Conservation (phyloP, 1,139 yeast genomes). For the Citeromyces siamensis region DNA sequence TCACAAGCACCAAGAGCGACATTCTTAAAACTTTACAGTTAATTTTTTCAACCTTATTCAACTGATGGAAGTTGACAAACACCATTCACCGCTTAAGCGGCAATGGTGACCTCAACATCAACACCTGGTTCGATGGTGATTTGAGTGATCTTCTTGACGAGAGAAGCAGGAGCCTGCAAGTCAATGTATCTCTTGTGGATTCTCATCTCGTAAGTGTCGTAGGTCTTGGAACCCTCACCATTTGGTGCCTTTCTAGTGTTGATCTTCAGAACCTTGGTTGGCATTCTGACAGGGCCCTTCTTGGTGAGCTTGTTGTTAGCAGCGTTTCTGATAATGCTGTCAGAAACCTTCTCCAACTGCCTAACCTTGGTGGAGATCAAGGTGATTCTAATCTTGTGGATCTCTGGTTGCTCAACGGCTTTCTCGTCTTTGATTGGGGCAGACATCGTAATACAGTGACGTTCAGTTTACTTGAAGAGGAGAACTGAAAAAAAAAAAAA, state of each 20-base stretch:
- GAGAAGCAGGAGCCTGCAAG: conserved; percentile 92
- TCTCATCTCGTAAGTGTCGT: conserved; percentile 99
- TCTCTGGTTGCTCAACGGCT: conserved; percentile 65
- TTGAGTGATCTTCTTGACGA: conserved; percentile 94
- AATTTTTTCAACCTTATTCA: not conserved
- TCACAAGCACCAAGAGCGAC: too few relatives aligned
- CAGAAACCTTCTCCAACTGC: conserved; percentile 91
- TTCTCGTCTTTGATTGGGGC: conserved; percentile 78
- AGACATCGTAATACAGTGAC: conserved; percentile 39
- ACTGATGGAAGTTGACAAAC: not conserved
- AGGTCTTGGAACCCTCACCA: conserved; percentile 99
- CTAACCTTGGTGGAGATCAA: conserved; percentile 98
- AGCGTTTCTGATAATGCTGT: conserved; percentile 86
- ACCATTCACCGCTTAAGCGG: conserved; percentile 16
- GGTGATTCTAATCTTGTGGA: conserved; percentile 98
- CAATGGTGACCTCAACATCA: conserved; percentile 40
- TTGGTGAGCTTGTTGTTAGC: conserved; percentile 67
- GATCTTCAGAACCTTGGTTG: conserved; percentile 97
- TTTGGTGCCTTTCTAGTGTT: conserved; percentile 99
- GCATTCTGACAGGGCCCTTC: conserved; percentile 99
- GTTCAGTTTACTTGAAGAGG: conserved; percentile 16
- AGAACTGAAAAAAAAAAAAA: too few relatives aligned
- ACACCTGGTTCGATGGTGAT: conserved; percentile 70
- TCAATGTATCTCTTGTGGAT: conserved; percentile 99
- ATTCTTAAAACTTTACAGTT: too few relatives aligned